These are phyloP conservation scores for Cladobotryum mycophilum DNA, from an alignment of 2,329 filamentous ascomycete genomes.

Conservation along the genomic window DNA sequence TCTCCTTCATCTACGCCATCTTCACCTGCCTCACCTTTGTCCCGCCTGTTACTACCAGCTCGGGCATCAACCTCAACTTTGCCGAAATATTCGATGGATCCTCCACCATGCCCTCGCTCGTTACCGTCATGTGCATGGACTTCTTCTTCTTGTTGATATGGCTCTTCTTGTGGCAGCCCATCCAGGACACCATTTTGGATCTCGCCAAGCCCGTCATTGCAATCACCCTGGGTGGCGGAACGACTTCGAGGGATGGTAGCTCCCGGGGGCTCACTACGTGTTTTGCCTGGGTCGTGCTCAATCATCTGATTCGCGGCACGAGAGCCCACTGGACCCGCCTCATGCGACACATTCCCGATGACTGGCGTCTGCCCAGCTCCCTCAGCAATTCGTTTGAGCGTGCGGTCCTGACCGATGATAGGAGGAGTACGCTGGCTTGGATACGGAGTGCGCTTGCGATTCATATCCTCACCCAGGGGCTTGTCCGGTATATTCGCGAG, in stretches of 20 bases:
- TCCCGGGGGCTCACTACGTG: conserved; percentile 68
- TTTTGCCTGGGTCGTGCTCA: conserved; percentile 58
- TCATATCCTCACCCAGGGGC: conserved; percentile 67
- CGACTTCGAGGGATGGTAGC: conserved; percentile 59
- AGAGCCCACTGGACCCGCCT: conserved; percentile 42
- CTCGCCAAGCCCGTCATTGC: conserved; percentile 91
- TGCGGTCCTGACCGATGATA: conserved; percentile 42
- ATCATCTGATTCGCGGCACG: conserved; percentile 47
- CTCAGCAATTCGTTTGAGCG: conserved; percentile 43
- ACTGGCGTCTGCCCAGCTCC: conserved; percentile 39
- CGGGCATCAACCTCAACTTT: conserved; percentile 73
- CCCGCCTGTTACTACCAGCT: conserved; percentile 70
- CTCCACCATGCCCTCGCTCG: conserved; percentile 76
- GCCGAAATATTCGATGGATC: conserved; percentile 89
- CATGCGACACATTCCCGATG: conserved; percentile 40
- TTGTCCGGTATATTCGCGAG: conserved; percentile 64
- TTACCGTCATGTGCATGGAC: conserved; percentile 79
- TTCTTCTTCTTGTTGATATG: conserved; percentile 76
- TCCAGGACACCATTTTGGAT: conserved; percentile 83
- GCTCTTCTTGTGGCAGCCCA: conserved; percentile 79
- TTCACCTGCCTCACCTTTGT: conserved; percentile 93
- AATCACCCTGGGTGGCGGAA: conserved; percentile 79
- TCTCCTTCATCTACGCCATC: conserved; percentile 84
- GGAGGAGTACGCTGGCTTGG: conserved; percentile 57
- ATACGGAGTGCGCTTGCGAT: conserved; percentile 63